A percentile compares a stretch with the other conserved stretches of the same genome.
Evolutionary conservation across 1,284 basidiomycete genomes (phyloP).

Genomic region (Tremellales sp.): DNA sequence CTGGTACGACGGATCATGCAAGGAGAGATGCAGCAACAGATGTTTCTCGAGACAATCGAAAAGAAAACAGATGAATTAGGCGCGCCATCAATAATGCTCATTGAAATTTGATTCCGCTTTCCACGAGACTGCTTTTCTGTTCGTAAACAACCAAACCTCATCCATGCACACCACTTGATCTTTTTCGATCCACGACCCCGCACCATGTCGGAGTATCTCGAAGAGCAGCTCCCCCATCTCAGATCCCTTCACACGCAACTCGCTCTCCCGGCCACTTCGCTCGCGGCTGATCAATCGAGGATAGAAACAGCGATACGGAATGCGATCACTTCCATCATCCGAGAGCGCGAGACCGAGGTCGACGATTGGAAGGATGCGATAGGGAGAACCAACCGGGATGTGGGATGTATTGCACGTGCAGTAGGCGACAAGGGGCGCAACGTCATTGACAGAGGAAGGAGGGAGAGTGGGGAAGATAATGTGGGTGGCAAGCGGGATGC

Average conservation of each 20-base stretch:
- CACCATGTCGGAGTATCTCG: slow-evolving; percentile 40
- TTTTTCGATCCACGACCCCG: background rate
- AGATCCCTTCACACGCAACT: slow-evolving; percentile 38
- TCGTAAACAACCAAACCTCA: slow-evolving; percentile 9
- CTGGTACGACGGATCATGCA: background rate
- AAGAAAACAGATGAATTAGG: background rate
- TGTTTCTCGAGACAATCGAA: background rate
- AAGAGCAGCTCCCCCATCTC: slow-evolving; percentile 41
- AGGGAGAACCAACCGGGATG: slow-evolving; percentile 23
- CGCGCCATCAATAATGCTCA: background rate
- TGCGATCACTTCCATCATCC: slow-evolving; percentile 37
- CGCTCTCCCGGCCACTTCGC: slow-evolving; percentile 30
- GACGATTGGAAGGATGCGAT: slow-evolving; percentile 38
- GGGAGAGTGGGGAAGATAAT: slow-evolving; percentile 30
- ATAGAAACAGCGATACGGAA: slow-evolving; percentile 42
- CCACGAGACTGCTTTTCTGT: slow-evolving; percentile 17
- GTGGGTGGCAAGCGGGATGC: slow-evolving; percentile 15
- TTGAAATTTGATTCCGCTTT: background rate
- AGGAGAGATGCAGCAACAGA: background rate
- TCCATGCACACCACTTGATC: background rate
- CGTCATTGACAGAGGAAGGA: slow-evolving; percentile 22
- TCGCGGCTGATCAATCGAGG: slow-evolving; percentile 33
- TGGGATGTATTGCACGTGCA: slow-evolving; percentile 30
- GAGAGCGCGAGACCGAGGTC: slow-evolving; percentile 42
- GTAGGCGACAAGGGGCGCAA: slow-evolving; percentile 36